phyloP scores from a whole-genome alignment of 1,284 basidiomycete species.

The Ceratorhiza oryzae-sativae region DNA sequence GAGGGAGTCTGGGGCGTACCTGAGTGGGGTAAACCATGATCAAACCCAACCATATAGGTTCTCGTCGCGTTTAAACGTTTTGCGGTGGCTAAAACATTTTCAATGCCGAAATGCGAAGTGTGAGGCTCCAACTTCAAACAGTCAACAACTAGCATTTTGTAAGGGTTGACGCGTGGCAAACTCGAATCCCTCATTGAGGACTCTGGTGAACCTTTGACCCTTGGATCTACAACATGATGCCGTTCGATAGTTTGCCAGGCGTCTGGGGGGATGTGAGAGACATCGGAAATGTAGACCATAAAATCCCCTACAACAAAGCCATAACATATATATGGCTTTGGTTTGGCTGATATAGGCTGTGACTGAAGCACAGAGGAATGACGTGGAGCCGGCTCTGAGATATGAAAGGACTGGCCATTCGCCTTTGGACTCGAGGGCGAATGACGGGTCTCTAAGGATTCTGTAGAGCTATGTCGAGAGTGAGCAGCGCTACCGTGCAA shows the following conservation, averaged over 20 bases:
- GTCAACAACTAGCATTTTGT: conserved; percentile 67
- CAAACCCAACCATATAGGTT: conserved; percentile 77
- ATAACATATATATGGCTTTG: conserved; percentile 67
- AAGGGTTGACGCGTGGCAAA: not conserved
- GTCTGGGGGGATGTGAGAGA: conserved; percentile 72
- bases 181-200: not conserved
- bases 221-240: not conserved
- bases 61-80: conserved; percentile 61
- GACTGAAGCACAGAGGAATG: not conserved
- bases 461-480: conserved; percentile 18
- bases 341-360: not conserved
- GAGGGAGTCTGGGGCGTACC: not conserved
- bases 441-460: conserved; percentile 5
- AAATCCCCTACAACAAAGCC: conserved; percentile 74
- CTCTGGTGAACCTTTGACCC: not conserved
- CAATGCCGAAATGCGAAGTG: conserved; percentile 75
- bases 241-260: conserved; percentile 62
- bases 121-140: conserved; percentile 68
- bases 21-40: conserved; percentile 71
- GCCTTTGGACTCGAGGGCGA: not conserved
- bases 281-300: conserved; percentile 76
- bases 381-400: not conserved
- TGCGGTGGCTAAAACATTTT: conserved; percentile 59
- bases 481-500: not conserved
- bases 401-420: not conserved